Base-by-base conservation (phyloP, 2,329 filamentous ascomycete species). In the Xylariales sp. region DNA sequence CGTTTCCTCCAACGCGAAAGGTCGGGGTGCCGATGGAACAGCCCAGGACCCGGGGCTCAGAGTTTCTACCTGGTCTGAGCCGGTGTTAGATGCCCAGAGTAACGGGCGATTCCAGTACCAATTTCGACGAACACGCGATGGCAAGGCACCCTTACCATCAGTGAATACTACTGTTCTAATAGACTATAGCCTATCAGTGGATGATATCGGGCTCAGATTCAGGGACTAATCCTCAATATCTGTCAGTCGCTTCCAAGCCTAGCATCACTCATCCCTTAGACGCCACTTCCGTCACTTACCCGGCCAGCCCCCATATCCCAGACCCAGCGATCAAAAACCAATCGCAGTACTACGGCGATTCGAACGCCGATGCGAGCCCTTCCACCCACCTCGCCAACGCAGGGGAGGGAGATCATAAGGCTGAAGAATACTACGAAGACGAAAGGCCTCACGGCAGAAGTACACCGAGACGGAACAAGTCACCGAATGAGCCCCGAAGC, bases 61-160 rank as follows among this genome's bases (percentile, higher is more conserved):
- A 14, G 34, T 52, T n/a, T 50, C n/a, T 5, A n/a, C 46, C 18
- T 64, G 54, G 55, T 64, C 62, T 8, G 18, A 59, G 10, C 55
- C 62, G 8, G 18, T 48, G 14, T 18, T 64, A 41, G 62, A 59
- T 16, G n/a, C 48, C 10, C 34, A 57, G 5, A 43, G 52, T 8
- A 56, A 12, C 14, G 59, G 59, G 46, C 61, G 54, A n/a, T 64
- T 64, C 39, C 53, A 58, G 49, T 54, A 64, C n/a, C 55, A 53
- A 41, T 14, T 48, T 32, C 46, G 55, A 6, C 14, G 54, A 16
- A 59, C 48, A 36, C 54, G 36, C 28, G 16, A 58, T 36, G 54
- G 62, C 41, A 52, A 64, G 45, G 8, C 50, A n/a, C 5, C 14
- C 43, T 6, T 16, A 18, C 39, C 1, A 49, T 14, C 9, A n/a